These are phyloP conservation scores for Hamamelis virginiana DNA, from an alignment of 164 flowering plant genomes.

Conservation along the genomic window DNA sequence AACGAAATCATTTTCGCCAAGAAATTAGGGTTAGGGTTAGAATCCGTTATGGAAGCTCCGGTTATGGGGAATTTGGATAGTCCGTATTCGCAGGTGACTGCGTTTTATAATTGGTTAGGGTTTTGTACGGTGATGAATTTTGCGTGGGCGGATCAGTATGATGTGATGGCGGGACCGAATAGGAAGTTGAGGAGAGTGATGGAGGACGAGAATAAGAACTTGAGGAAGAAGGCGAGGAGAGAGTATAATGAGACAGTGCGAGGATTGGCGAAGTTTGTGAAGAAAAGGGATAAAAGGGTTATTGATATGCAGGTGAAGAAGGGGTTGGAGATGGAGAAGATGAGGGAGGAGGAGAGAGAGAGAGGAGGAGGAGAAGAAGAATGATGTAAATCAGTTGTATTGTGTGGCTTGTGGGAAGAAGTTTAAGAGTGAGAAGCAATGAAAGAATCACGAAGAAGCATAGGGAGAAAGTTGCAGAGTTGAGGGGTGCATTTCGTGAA, in stretches of 20 bases:
- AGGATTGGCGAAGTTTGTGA: slow-evolving; percentile 83
- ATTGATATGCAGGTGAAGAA: slow-evolving; percentile 76
- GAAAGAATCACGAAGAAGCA: slow-evolving; percentile 99
- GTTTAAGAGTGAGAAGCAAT: slow-evolving; percentile 95
- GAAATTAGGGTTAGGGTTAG: slow-evolving; percentile 51
- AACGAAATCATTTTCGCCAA: slow-evolving; percentile 60
- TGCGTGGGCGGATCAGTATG: slow-evolving; percentile 79
- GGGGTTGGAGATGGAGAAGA: slow-evolving; percentile 67
- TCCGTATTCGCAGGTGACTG: slow-evolving; percentile 70
- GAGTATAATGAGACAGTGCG: slow-evolving; percentile 91
- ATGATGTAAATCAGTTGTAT: slow-evolving; percentile 54
- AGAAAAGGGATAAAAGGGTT: slow-evolving; percentile 96
- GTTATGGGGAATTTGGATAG: slow-evolving; percentile 77
- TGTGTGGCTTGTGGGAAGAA: slow-evolving; percentile 90
- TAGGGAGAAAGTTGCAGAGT: slow-evolving; percentile 72
- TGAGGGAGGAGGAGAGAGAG: slow-evolving; percentile 8
- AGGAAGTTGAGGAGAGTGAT: slow-evolving; percentile 69
- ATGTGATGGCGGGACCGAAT: slow-evolving; percentile 54
- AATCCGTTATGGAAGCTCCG: slow-evolving; percentile 69
- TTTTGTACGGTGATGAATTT: slow-evolving; percentile 83
- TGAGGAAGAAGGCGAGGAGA: slow-evolving; percentile 81
- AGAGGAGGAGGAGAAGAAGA: slow-evolving; percentile 30
- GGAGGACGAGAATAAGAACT: slow-evolving; percentile 94
- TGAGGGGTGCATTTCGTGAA: slow-evolving; percentile 42
- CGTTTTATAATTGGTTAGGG: slow-evolving; percentile 88